Base-by-base conservation (phyloP, 2,329 filamentous ascomycete genomes). In the Diaporthe humulicola region DNA sequence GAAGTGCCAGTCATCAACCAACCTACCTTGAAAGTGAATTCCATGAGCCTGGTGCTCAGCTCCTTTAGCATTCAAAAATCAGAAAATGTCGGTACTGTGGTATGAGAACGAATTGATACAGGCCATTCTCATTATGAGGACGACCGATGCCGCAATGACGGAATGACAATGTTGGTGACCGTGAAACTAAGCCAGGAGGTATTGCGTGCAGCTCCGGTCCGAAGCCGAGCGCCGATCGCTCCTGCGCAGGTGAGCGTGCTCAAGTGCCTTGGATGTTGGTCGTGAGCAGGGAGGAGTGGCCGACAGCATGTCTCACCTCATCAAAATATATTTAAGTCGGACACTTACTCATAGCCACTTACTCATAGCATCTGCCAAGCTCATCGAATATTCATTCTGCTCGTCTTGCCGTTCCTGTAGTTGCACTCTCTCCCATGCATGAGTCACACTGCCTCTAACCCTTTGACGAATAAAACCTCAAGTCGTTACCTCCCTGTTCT, bases 141-240 rank as follows among this genome's bases (percentile, higher is more conserved):
- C 36, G 40, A 1, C 28, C 42, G 28, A 48, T 4, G 60, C 40
- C 40, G 28, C 12, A 12, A 17, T 33, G n/a, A 22, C 30, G 30
- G 15, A 50, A 66, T 4, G 17, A 61, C 40, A 3, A 25, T 9
- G 28, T 33, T 5, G 38, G n/a, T n/a, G 12, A 2, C 15, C 10
- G 1, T 19, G 38, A 30, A n/a, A n/a, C 19, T 9, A 1, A n/a
- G 12, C 38, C 22, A 7, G n/a, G 9, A 60, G 4, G 17, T 25
- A 30, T 14, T 30, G 40, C 7, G 1, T 66, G 61, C 22, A 67
- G 33, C 48, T 54, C 64, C 64, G 64, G 5, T 19, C 64, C 64
- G 48, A 69, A 54, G 64, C 64, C 64, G 64, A 69, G 64, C 48
- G 48, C 48, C 48, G 64, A 67, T 69, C 48, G 64, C 64, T 54